Conservation (phyloP, 768 basidiomycete genomes). For the Trametes coccinea region DNA sequence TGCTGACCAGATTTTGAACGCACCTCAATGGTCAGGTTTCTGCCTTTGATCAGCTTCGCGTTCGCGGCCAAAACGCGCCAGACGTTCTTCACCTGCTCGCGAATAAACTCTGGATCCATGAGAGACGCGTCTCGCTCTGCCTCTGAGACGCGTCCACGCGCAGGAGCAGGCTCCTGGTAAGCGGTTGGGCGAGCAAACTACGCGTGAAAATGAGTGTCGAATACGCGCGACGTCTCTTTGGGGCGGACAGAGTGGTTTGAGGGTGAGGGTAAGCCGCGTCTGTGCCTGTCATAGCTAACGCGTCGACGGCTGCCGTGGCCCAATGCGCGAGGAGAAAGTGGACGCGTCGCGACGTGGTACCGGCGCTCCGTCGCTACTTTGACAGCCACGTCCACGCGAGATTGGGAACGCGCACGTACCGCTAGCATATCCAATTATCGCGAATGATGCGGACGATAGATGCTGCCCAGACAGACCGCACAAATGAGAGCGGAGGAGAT, state of each 20-base stretch:
- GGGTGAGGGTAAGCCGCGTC: too few species aligned
- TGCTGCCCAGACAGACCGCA: not conserved
- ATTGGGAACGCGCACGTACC: not conserved
- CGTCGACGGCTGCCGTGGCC: not conserved
- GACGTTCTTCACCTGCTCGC: conserved; percentile 9
- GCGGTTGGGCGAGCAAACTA: too few species aligned
- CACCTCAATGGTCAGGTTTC: conserved; percentile 1
- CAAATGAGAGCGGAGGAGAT: not conserved
- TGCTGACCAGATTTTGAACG: not conserved
- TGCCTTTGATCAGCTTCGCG: conserved; percentile 3
- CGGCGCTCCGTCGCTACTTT: not conserved
- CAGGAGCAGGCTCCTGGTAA: too few species aligned
- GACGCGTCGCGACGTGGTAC: conserved; percentile 6
- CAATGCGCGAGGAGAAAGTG: not conserved
- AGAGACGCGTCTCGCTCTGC: too few species aligned
- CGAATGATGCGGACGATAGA: not conserved
- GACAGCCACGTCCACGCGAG: too few species aligned
- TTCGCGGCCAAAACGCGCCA: conserved; percentile 6
- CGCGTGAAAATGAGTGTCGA: too few species aligned
- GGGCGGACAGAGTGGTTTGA: too few species aligned
- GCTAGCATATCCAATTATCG: not conserved
- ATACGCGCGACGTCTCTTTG: too few species aligned
- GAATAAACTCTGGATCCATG: conserved; percentile 8
- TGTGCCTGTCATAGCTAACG: too few species aligned
- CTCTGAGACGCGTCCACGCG: too few species aligned